phyloP scores from a whole-genome alignment of 2,329 filamentous ascomycete genomes.

The Thermothelomyces thermophilus region DNA sequence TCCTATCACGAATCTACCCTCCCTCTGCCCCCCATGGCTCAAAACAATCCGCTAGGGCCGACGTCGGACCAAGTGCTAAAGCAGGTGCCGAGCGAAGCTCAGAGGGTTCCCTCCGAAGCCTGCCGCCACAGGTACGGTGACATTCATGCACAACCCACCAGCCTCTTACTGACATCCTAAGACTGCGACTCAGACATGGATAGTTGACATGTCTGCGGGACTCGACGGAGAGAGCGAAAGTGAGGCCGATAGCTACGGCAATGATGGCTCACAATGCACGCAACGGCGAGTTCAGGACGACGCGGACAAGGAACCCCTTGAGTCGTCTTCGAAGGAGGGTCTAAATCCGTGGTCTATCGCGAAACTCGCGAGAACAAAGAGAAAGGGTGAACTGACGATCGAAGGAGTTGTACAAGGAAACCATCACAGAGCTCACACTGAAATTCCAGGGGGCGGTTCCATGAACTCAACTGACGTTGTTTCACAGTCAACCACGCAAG shows the following conservation, averaged over 20 bases:
- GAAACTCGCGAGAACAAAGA: constrained; percentile 24
- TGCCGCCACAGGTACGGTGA: constrained; percentile 3
- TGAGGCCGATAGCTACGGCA: background rate
- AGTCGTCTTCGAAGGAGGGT: constrained; percentile 13
- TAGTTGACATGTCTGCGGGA: constrained; percentile 21
- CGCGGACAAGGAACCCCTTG: background rate
- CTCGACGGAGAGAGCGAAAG: constrained; percentile 12
- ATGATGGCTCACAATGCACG: background rate
- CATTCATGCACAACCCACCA: background rate
- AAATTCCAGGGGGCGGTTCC: background rate
- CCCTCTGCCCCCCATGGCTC: background rate
- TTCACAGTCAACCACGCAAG: background rate
- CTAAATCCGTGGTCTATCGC: constrained; percentile 38
- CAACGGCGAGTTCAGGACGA: background rate
- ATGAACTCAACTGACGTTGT: background rate
- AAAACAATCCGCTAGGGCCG: background rate
- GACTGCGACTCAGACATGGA: constrained; percentile 3
- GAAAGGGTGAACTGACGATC: constrained; percentile 20
- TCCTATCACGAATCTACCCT: constrained; percentile 39
- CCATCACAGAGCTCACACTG: background rate
- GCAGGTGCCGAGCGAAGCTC: too few relatives aligned
- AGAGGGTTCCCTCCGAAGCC: background rate
- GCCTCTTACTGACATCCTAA: constrained; percentile 7
- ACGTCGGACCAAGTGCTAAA: background rate
- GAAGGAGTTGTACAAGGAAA: background rate